phyloP scores from a whole-genome alignment of 352 stramenopile genomes.

The Phytophthora hibernalis region DNA sequence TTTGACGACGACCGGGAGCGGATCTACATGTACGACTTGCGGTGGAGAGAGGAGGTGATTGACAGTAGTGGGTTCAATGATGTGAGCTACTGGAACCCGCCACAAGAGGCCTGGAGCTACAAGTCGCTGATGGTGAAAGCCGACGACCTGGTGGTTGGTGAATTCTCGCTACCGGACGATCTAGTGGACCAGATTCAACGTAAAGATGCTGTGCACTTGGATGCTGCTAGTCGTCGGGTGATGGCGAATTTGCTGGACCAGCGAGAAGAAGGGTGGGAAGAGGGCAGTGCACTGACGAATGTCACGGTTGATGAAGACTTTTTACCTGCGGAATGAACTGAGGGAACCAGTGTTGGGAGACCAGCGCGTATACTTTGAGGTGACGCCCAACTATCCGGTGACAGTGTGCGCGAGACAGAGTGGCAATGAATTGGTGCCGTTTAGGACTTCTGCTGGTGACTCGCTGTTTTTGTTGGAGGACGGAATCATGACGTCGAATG shows the following conservation, averaged over 20 bases:
- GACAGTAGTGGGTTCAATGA: slow-evolving; percentile 72
- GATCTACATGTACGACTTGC: slow-evolving; percentile 78
- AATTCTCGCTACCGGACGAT: slow-evolving; percentile 61
- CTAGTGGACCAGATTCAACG: slow-evolving; percentile 78
- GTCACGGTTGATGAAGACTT: slow-evolving; percentile 65
- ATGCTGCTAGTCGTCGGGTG: slow-evolving; percentile 45
- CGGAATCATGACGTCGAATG: slow-evolving; percentile 51
- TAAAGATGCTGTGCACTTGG: slow-evolving; percentile 55
- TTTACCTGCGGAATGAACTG: slow-evolving; percentile 45
- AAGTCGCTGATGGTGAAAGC: slow-evolving; percentile 42
- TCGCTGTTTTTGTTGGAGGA: slow-evolving; percentile 68
- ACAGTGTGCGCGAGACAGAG: slow-evolving; percentile 61
- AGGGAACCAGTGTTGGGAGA: slow-evolving; percentile 52
- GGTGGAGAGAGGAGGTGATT: slow-evolving; percentile 58
- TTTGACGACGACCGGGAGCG: slow-evolving; percentile 64
- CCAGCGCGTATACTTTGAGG: slow-evolving; percentile 69
- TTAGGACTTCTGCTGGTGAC: slow-evolving; percentile 50
- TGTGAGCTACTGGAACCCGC: slow-evolving; percentile 67
- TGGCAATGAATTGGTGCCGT: slow-evolving; percentile 44
- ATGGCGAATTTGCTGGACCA: slow-evolving; percentile 72
- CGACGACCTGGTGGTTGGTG: slow-evolving; percentile 58
- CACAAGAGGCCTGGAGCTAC: slow-evolving; percentile 61
- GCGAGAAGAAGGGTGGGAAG: slow-evolving; percentile 52
- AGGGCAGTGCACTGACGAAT: slow-evolving; percentile 52
- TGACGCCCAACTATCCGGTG: slow-evolving; percentile 70